A percentile compares a stretch with the other conserved stretches of the same genome.
Evolutionary conservation across 345 rosid species (phyloP).

Genomic region (Populus alba): DNA sequence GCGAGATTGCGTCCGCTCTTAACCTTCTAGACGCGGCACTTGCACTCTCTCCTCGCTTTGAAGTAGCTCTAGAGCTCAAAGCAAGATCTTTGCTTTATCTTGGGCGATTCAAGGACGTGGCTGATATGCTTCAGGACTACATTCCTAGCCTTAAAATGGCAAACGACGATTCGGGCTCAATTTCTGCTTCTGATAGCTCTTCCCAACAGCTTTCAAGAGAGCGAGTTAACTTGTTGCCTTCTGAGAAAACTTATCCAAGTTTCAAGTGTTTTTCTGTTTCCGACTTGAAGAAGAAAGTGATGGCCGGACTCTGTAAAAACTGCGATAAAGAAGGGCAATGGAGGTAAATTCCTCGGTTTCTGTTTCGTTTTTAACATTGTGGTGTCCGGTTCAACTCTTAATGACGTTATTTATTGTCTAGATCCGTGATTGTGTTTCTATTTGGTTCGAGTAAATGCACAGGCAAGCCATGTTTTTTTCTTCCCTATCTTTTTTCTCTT

Average conservation of each 20-base stretch:
- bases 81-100: slow-evolving; percentile 70
- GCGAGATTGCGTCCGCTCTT: slow-evolving; percentile 62
- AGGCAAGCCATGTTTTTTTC: not conserved
- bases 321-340: slow-evolving; percentile 82
- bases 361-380: not conserved
- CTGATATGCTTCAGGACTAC: slow-evolving; percentile 81
- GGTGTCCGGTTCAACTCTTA: slow-evolving; percentile 5
- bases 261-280: slow-evolving; percentile 77
- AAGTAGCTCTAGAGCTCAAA: slow-evolving; percentile 72
- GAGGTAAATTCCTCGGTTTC: slow-evolving; percentile 55
- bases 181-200: slow-evolving; percentile 51
- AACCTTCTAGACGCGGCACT: slow-evolving; percentile 76
- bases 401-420: slow-evolving; percentile 16
- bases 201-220: slow-evolving; percentile 46
- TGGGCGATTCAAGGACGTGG: slow-evolving; percentile 67
- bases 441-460: slow-evolving; percentile 20
- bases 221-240: slow-evolving; percentile 52
- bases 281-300: slow-evolving; percentile 82
- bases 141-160: slow-evolving; percentile 72
- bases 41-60: slow-evolving; percentile 66
- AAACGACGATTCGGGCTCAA: slow-evolving; percentile 50
- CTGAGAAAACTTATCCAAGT: slow-evolving; percentile 41
- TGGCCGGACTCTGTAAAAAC: slow-evolving; percentile 75
- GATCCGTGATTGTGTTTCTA: slow-evolving; percentile 7
- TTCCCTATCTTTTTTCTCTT: not conserved